Percentiles rank a stretch among this genome's conserved stretches.
Evolutionary conservation across 1,139 yeast genomes (phyloP).

Genomic region (Hemisphaericaspora xylanilytica): DNA sequence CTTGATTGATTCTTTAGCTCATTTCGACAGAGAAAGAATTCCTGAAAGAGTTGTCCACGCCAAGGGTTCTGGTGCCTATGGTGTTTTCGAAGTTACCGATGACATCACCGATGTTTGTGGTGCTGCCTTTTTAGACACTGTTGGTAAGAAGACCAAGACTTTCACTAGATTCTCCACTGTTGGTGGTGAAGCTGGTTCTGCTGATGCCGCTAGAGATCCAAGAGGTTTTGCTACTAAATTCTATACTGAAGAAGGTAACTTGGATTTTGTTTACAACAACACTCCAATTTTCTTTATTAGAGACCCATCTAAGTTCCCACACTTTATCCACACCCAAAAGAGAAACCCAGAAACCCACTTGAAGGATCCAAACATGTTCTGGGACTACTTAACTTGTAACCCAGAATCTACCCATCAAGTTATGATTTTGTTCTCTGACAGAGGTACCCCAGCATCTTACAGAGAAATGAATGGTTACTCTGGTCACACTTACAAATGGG

Average conservation of each 20-base stretch:
- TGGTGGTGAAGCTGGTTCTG: slow-evolving; percentile 82
- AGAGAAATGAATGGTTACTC: slow-evolving; percentile 71
- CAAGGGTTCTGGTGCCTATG: slow-evolving; percentile 85
- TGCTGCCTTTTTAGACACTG: slow-evolving; percentile 66
- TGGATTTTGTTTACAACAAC: slow-evolving; percentile 87
- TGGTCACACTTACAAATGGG: slow-evolving; percentile 71
- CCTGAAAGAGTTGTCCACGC: slow-evolving; percentile 93
- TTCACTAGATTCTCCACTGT: slow-evolving; percentile 84
- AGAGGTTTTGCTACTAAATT: slow-evolving; percentile 83
- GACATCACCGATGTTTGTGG: slow-evolving; percentile 72
- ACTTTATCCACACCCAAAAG: slow-evolving; percentile 83
- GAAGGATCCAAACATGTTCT: slow-evolving; percentile 72
- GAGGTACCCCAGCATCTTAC: slow-evolving; percentile 68
- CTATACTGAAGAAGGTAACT: slow-evolving; percentile 84
- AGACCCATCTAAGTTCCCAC: slow-evolving; percentile 85
- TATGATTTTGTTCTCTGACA: slow-evolving; percentile 58
- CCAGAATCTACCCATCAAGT: slow-evolving; percentile 69
- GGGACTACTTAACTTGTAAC: slow-evolving; percentile 64
- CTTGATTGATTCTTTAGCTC: slow-evolving; percentile 73
- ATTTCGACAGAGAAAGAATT: slow-evolving; percentile 82
- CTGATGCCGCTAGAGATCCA: slow-evolving; percentile 88
- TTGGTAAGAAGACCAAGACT: slow-evolving; percentile 74
- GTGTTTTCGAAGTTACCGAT: slow-evolving; percentile 78
- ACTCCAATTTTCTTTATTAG: slow-evolving; percentile 86
- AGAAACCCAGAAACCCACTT: slow-evolving; percentile 79